Evolutionary conservation across 805 yeast genomes (phyloP), one percentile per base, ranked within the genome.

Genomic region (Yarrowia phangngaensis): DNA sequence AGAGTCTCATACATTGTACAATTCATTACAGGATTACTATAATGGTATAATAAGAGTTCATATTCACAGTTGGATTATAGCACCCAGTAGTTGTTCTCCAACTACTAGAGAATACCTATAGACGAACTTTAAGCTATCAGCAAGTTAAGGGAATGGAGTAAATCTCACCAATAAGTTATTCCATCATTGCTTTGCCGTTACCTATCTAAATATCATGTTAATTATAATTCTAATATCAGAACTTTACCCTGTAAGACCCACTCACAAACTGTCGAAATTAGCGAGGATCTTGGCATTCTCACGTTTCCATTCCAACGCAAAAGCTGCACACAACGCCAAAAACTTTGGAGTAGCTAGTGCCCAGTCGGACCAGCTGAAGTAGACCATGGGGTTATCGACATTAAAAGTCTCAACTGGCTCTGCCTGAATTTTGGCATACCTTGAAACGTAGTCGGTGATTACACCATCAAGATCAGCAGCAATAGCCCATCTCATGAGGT

Each of bases 381-480:
- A 38, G 24, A 24, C 13, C 45, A 38, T 38, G 26, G 45, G 45
- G 45, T 38, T 38, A 19, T 38, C 45, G 11, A 38, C 45, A 19
- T 38, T 38, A 20, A 38, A 26, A 12, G 45, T 38, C 45, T 38
- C 45, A 15, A 38, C 27, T 31, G 45, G 45, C 26, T 38, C 27
- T 9, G 32, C 23, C 45, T 38, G 45, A 8, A 38, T 20, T 9
- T 27, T 32, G 11, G 31, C 23, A 19, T 38, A 41, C 28, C 20
- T 20, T 11, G 35, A 12, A 20, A 20, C 48, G 20, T 62, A 60
- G 53, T 72, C 76, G 6, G 75, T 70, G 53, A 72, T 60, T 16
- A 72, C 64, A 6, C 73, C 73, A 50, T 67, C 65, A 4, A 70
- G 56, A 4, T 62, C 57, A 3, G 65, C 58, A 0, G 60, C 56